Base-by-base conservation (phyloP, 2,329 filamentous ascomycete genomes). In the Colletotrichum sp. region DNA sequence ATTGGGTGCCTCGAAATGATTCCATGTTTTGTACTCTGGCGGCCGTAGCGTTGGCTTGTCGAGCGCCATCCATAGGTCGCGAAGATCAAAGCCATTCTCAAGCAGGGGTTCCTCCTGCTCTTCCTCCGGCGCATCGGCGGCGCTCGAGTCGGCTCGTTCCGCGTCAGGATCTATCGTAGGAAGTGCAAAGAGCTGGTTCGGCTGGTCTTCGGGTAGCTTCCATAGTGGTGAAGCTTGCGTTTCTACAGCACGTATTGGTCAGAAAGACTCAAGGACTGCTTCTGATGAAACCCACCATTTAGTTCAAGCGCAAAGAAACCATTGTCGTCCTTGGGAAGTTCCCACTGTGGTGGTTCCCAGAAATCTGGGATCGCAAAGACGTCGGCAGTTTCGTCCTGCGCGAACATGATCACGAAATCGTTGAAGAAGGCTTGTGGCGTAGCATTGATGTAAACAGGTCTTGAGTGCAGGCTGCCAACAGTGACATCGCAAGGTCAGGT, bases 351-450 rank as follows among this genome's bases (percentile, higher is more conserved):
- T 30, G 88, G 84, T 71, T 86, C 86, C 89, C 90, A 92, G 76
- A 94, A 89, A 80, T 93, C 88, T 52, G 91, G 91, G 62, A 92
- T 91, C 52, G 90, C 89, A 81, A 95, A 95, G 36, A 93, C 88
- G 80, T 93, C 84, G 64, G 89, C 86, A 70, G 84, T 81, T 55
- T 88, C 85, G 75, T 87, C 83, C 69, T 88, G 82, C 76, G 85
- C 83, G 71, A 83, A 82, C 85, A 87, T 52, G 44, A 22, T 88
- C 24, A 77, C 78, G 32, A 77, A 52, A 67, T 72, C 73, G 26
- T 32, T 34, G 44, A n/a, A 7, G 15, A 62, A 30, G 22, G 65
- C 32, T 18, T 59, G n/a, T 44, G 12, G 62, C 12, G 15, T 16
- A 39, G 8, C 60, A 76, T 75, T 26, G 22, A 39, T 26, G 15